phyloP scores from a whole-genome alignment of 768 basidiomycete species.

The Pholiota molesta region DNA sequence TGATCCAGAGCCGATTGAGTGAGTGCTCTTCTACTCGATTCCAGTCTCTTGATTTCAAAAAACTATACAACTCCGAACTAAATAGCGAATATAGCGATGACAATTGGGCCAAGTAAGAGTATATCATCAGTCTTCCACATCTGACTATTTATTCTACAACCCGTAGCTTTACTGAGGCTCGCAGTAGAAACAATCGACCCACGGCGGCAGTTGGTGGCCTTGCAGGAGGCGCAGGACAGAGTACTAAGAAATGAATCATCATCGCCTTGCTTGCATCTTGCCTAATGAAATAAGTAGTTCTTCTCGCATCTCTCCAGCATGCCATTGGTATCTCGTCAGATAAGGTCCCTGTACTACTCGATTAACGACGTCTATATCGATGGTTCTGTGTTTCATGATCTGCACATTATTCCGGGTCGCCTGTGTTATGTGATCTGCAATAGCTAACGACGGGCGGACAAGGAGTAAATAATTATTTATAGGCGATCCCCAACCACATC shows the following conservation, averaged over 20 bases:
- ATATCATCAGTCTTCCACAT: neutral
- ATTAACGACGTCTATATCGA: conserved; percentile 1
- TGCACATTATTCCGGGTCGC: conserved; percentile 14
- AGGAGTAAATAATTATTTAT: neutral
- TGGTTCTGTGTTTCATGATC: conserved; percentile 1
- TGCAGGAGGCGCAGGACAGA: conserved; percentile 1
- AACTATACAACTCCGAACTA: neutral
- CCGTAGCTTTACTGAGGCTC: neutral
- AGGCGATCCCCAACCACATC: neutral
- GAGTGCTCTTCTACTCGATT: neutral
- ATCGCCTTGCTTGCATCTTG: neutral
- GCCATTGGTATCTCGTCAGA: neutral
- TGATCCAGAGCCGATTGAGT: neutral
- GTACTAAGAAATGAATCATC: neutral
- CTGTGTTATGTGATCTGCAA: neutral
- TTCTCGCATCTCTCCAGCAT: neutral
- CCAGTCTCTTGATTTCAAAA: neutral
- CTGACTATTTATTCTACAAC: neutral
- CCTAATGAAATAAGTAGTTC: neutral
- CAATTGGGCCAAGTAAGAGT: neutral
- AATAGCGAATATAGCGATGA: neutral
- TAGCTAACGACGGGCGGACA: neutral
- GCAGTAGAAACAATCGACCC: conserved; percentile 7
- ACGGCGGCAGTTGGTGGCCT: conserved; percentile 4
- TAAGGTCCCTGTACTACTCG: neutral